phyloP scores from a whole-genome alignment of 257 asterid species.

The Ajuga chamaepitys region DNA sequence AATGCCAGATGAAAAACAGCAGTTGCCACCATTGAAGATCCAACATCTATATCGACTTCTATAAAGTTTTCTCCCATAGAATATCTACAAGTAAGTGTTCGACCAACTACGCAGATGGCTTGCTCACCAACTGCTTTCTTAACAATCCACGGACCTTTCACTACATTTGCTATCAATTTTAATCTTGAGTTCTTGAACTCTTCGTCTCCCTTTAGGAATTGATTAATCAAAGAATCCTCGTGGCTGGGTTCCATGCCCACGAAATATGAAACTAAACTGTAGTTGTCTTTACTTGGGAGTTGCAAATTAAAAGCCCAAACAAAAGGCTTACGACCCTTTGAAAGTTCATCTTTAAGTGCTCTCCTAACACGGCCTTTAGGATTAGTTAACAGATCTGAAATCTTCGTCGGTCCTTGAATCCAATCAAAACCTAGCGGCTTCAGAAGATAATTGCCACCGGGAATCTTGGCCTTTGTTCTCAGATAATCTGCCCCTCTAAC shows the following conservation, averaged over 20 bases:
- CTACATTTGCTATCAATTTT: constrained; percentile 65
- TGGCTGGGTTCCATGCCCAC: constrained; percentile 30
- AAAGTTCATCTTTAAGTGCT: constrained; percentile 40
- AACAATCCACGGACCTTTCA: constrained; percentile 82
- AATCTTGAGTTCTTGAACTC: constrained; percentile 47
- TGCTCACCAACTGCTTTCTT: constrained; percentile 83
- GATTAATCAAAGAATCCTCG: constrained; percentile 46
- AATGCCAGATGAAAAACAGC: constrained; percentile 76
- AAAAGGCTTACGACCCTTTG: constrained; percentile 44
- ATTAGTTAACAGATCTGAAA: constrained; percentile 44
- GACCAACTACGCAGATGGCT: constrained; percentile 65
- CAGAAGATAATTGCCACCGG: constrained; percentile 65
- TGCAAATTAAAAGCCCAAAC: constrained; percentile 86
- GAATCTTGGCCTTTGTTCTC: constrained; percentile 49
- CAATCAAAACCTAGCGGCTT: constrained; percentile 86
- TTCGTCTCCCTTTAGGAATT: constrained; percentile 59
- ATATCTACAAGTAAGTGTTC: constrained; percentile 53
- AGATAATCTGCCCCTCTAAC: constrained; percentile 77
- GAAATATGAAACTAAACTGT: constrained; percentile 68
- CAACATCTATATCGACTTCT: constrained; percentile 75
- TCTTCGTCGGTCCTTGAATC: constrained; percentile 71
- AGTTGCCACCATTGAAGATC: constrained; percentile 77
- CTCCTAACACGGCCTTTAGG: constrained; percentile 56
- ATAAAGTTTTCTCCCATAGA: constrained; percentile 44
- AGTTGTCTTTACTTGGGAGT: constrained; percentile 74